Conservation (phyloP, 352 stramenopile species). For the Globisporangium radiosum region DNA sequence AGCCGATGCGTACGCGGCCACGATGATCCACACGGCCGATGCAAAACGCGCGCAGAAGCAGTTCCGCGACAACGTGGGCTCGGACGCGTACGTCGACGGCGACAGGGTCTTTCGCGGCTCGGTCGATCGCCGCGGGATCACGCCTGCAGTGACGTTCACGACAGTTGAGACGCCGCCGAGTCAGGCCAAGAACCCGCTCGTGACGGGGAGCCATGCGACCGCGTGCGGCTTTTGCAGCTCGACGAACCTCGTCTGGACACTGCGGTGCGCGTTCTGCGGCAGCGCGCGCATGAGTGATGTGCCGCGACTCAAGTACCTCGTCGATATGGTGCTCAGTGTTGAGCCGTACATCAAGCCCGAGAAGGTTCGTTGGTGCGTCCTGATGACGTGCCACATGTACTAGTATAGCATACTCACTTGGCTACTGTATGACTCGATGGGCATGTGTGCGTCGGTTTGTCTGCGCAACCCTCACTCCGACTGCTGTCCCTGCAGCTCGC, state of each 20-base stretch:
- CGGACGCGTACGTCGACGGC: conserved; percentile 36
- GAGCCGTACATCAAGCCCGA: conserved; percentile 51
- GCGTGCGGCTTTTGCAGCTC: conserved; percentile 69
- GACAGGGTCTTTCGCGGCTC: conserved; percentile 30
- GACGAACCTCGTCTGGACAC: conserved; percentile 58
- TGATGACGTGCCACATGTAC: too few species aligned
- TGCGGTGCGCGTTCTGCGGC: conserved; percentile 67
- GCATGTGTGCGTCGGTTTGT: too few species aligned
- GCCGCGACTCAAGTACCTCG: conserved; percentile 65
- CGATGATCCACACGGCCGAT: conserved; percentile 13
- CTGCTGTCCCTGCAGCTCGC: conserved; percentile 26
- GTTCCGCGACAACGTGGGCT: conserved; percentile 19
- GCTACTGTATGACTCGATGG: too few species aligned
- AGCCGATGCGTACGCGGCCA: conserved; percentile 6
- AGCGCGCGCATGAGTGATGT: conserved; percentile 66
- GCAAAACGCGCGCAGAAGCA: conserved; percentile 15
- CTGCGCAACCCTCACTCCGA: too few species aligned
- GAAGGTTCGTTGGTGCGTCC: conserved; percentile 20
- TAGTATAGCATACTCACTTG: too few species aligned
- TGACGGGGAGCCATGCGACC: conserved; percentile 17
- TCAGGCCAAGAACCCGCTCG: conserved; percentile 32
- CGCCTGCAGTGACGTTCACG: conserved; percentile 56
- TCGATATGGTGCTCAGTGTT: conserved; percentile 73
- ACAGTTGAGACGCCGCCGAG: conserved; percentile 48
- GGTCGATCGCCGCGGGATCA: conserved; percentile 57